Conservation (phyloP, 2,329 filamentous ascomycete genomes). For the Penicillium corylophilum region DNA sequence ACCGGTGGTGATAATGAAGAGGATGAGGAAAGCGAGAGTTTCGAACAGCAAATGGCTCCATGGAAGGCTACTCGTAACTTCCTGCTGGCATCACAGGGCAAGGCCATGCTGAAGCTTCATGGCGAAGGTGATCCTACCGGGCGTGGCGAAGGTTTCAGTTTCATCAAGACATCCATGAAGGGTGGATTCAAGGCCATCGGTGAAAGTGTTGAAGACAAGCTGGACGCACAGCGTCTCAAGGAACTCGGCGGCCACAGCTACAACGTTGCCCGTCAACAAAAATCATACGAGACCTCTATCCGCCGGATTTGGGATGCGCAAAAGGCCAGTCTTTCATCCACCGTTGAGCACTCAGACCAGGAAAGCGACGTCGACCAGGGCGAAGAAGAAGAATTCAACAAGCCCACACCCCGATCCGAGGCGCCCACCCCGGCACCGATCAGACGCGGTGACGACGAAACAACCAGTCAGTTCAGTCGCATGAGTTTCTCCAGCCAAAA, state of each 20-base stretch:
- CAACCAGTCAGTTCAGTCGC: slow-evolving; percentile 73
- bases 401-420: slow-evolving; percentile 66
- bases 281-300: slow-evolving; percentile 88
- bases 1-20: slow-evolving; percentile 64
- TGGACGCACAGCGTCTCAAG: slow-evolving; percentile 71
- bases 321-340: slow-evolving; percentile 72
- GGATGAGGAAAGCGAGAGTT: slow-evolving; percentile 68
- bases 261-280: slow-evolving; percentile 93
- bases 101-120: slow-evolving; percentile 94
- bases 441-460: slow-evolving; percentile 66
- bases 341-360: slow-evolving; percentile 70
- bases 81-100: slow-evolving; percentile 86
- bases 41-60: slow-evolving; percentile 86
- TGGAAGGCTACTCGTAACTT: slow-evolving; percentile 98
- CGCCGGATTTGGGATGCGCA: slow-evolving; percentile 90
- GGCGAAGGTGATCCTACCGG: slow-evolving; percentile 94
- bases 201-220: slow-evolving; percentile 82
- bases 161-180: slow-evolving; percentile 98
- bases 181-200: slow-evolving; percentile 90
- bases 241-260: slow-evolving; percentile 86
- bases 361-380: slow-evolving; percentile 63
- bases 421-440: slow-evolving; percentile 58
- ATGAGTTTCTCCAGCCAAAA: slow-evolving; percentile 67
- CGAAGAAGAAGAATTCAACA: slow-evolving; percentile 50
- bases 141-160: slow-evolving; percentile 90